Base-by-base conservation (phyloP, 495 filamentous ascomycete species). In the Neurospora sp. region DNA sequence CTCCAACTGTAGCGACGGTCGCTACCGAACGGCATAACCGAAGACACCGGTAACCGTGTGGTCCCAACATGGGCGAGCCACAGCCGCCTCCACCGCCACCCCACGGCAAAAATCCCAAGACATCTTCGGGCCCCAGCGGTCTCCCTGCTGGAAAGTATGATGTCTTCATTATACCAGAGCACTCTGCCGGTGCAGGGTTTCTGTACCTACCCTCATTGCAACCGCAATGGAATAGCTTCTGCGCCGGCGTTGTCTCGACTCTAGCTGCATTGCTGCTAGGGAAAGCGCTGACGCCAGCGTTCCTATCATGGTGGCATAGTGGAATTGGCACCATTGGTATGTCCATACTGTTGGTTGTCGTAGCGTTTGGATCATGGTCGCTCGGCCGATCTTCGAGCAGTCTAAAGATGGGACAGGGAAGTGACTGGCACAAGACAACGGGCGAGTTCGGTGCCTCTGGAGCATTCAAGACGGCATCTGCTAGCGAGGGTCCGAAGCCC, bases 91-190 rank as follows among this genome's bases (percentile, higher is more conserved):
- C 91, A 17, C 88, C 89, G 28, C 92, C 90, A 74, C 89, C 90
- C 40, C 92, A 94, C 82, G 91, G 92, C 81, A 86, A 88, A 69
- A 89, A 86, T 70, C 89, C 90, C 70, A 85, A 90, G 76, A 82
- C 80, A 48, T 76, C 83, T 73, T 73, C 75, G 71, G 85, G 48
- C 36, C 62, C 79, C 69, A 84, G 84, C 54, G 91, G 90, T 71
- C 85, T 96, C 3, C 94, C 93, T 0, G 82, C 89, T 0, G 93
- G 94, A 38, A 94, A 94, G 79, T 98, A 96, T 84, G 95, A 98
- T 82, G 96, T 98, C 82, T 98, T 98, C 83, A 91, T 99, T 76
- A 94, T 99, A 73, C 95, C 96, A 4, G 92, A 92, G n/a, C 93
- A 98, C 78, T 94, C 94, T 10, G 88, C 94, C 15, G 96, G 96